phyloP scores from a whole-genome alignment of 2,329 filamentous ascomycete genomes.

The Pseudocercospora fuligena region DNA sequence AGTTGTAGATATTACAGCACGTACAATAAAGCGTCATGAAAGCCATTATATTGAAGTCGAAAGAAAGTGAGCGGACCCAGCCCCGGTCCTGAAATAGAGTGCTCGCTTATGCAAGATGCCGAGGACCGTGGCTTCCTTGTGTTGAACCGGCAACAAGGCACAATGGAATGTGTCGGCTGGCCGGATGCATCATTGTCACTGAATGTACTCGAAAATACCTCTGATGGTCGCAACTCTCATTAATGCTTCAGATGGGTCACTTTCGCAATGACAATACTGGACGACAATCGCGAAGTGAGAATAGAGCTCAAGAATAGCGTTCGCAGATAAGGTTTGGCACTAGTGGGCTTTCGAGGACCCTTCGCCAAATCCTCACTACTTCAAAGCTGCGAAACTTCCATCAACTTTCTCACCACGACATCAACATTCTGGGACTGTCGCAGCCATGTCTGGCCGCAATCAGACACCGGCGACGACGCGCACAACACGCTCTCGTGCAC shows the following conservation, averaged over 20 bases:
- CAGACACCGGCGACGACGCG: constrained; percentile 13
- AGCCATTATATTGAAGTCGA: background rate
- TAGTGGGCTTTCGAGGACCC: background rate
- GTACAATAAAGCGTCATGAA: background rate
- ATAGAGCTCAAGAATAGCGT: background rate
- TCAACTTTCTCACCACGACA: background rate
- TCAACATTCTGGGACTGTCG: background rate
- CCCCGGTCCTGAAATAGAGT: background rate
- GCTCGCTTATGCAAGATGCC: constrained; percentile 11
- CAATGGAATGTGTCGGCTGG: background rate
- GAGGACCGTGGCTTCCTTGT: background rate
- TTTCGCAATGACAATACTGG: background rate
- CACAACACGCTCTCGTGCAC: constrained; percentile 20
- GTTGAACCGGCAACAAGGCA: background rate
- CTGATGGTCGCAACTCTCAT: background rate
- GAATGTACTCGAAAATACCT: background rate
- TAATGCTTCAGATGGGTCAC: background rate
- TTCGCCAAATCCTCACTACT: background rate
- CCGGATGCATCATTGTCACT: constrained; percentile 3
- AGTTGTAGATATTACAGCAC: background rate
- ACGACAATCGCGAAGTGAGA: background rate
- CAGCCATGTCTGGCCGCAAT: constrained; percentile 5
- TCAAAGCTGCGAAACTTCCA: background rate
- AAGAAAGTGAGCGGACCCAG: background rate
- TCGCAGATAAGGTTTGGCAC: background rate